These are phyloP conservation scores for Serendipita vermifera DNA, from an alignment of 768 basidiomycete genomes.

Conservation along the genomic window DNA sequence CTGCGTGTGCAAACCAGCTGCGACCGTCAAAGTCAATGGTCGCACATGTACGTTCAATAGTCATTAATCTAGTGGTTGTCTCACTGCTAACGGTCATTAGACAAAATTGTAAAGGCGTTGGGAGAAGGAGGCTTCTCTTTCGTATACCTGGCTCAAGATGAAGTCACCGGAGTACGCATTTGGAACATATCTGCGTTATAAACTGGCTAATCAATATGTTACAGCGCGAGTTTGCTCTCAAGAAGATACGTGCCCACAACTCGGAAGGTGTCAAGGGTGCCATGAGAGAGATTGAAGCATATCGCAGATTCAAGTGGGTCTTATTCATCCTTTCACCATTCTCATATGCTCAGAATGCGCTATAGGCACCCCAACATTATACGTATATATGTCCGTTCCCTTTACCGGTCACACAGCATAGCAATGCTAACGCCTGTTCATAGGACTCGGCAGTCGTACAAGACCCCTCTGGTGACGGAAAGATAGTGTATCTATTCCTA, in stretches of 20 bases:
- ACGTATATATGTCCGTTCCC: conserved; percentile 58
- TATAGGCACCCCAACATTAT: conserved; percentile 91
- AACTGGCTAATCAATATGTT: conserved; percentile 20
- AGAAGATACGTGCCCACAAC: conserved; percentile 88
- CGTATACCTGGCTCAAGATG: conserved; percentile 79
- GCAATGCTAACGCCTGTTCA: conserved; percentile 12
- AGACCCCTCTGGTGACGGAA: conserved; percentile 83
- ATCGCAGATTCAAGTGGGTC: conserved; percentile 81
- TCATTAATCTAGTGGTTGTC: background rate
- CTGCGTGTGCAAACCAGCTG: conserved; percentile 66
- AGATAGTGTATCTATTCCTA: conserved; percentile 92
- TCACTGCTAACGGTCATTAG: conserved; percentile 19
- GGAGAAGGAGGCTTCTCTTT: conserved; percentile 96
- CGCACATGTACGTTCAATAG: conserved; percentile 58
- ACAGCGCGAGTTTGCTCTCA: conserved; percentile 85
- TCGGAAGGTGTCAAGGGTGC: conserved; percentile 79
- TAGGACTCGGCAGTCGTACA: conserved; percentile 92
- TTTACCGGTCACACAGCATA: background rate
- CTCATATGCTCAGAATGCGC: background rate
- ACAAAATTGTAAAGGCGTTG: conserved; percentile 81
- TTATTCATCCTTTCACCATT: background rate
- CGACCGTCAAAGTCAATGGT: conserved; percentile 90
- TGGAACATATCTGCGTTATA: conserved; percentile 8
- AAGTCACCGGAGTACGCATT: conserved; percentile 58
- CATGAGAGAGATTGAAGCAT: conserved; percentile 84